phyloP scores from a whole-genome alignment of 768 basidiomycete species.

The Chalciporus chontae region DNA sequence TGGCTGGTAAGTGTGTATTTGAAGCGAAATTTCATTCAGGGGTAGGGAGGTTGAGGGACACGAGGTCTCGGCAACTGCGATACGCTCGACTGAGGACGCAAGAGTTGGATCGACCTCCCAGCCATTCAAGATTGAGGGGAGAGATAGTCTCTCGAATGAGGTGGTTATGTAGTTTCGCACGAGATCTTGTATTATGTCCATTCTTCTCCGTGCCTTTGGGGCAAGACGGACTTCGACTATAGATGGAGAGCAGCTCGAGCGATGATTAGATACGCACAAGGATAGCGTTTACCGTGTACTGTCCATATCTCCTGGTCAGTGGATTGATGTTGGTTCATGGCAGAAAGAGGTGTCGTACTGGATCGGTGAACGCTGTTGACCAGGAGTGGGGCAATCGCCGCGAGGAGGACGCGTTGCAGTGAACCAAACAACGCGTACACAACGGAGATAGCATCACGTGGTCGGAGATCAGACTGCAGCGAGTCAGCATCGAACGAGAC shows the following conservation, averaged over 20 bases:
- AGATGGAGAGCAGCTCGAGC: not conserved
- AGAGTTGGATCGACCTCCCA: slow-evolving; percentile 79
- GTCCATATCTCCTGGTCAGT: slow-evolving; percentile 46
- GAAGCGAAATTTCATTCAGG: slow-evolving; percentile 57
- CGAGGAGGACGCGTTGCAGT: slow-evolving; percentile 15
- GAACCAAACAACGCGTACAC: slow-evolving; percentile 52
- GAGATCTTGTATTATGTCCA: slow-evolving; percentile 67
- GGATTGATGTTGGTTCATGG: not conserved
- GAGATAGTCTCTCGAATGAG: slow-evolving; percentile 62
- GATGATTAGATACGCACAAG: not conserved
- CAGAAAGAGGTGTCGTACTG: not conserved
- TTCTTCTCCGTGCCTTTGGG: slow-evolving; percentile 62
- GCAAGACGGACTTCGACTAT: slow-evolving; percentile 83
- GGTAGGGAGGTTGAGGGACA: slow-evolving; percentile 54
- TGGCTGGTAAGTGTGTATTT: slow-evolving; percentile 89
- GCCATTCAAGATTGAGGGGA: slow-evolving; percentile 69
- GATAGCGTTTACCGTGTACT: slow-evolving; percentile 52
- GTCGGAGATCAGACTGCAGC: not conserved
- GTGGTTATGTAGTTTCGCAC: slow-evolving; percentile 53
- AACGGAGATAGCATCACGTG: slow-evolving; percentile 34
- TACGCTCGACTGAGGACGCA: slow-evolving; percentile 68
- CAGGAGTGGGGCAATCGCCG: slow-evolving; percentile 7
- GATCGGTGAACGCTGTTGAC: too few species aligned
- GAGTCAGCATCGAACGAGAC: not conserved
- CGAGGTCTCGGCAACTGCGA: slow-evolving; percentile 67